Percentiles rank a stretch among this genome's conserved stretches.
Evolutionary conservation across 768 basidiomycete species (phyloP).

Genomic region (Termitomyces sp.): DNA sequence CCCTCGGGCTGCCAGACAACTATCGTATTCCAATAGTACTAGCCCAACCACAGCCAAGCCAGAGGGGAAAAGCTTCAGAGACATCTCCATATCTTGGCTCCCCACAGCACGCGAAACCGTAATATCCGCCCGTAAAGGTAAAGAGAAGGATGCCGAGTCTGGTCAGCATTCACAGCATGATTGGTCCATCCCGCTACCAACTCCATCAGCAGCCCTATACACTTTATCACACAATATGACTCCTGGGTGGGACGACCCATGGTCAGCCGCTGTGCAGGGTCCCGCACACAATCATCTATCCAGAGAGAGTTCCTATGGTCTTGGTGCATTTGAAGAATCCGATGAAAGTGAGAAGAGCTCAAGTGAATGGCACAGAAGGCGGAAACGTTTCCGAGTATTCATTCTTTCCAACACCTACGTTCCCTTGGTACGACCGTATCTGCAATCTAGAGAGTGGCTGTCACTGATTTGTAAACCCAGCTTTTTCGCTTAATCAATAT

Average conservation of each 20-base stretch:
- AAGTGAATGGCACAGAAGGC: slow-evolving; percentile 26
- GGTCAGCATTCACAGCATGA: slow-evolving; percentile 14
- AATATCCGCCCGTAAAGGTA: slow-evolving; percentile 29
- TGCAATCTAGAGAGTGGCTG: slow-evolving; percentile 3
- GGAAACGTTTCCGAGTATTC: slow-evolving; percentile 55
- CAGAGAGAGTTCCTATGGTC: slow-evolving; percentile 19
- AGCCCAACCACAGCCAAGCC: slow-evolving; percentile 19
- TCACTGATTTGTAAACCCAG: slow-evolving; percentile 28
- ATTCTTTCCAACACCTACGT: slow-evolving; percentile 73
- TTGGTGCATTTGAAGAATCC: slow-evolving; percentile 21
- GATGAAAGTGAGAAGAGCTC: slow-evolving; percentile 18
- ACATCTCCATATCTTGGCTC: slow-evolving; percentile 50
- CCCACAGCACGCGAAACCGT: slow-evolving; percentile 31
- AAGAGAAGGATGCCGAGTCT: slow-evolving; percentile 20
- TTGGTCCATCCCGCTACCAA: slow-evolving; percentile 27
- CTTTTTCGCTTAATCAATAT: slow-evolving; percentile 84
- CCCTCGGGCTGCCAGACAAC: slow-evolving; percentile 34
- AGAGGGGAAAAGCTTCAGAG: slow-evolving; percentile 32
- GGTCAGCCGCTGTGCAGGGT: slow-evolving; percentile 41
- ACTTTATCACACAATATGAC: slow-evolving; percentile 51
- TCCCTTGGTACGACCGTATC: slow-evolving; percentile 51
- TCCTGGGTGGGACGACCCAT: slow-evolving; percentile 66
- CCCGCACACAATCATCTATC: slow-evolving; percentile 24
- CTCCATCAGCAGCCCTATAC: slow-evolving; percentile 35
- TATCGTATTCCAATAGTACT: slow-evolving; percentile 15